Conservation (phyloP, 1,284 basidiomycete genomes). For the Moesziomyces globuligerus region DNA sequence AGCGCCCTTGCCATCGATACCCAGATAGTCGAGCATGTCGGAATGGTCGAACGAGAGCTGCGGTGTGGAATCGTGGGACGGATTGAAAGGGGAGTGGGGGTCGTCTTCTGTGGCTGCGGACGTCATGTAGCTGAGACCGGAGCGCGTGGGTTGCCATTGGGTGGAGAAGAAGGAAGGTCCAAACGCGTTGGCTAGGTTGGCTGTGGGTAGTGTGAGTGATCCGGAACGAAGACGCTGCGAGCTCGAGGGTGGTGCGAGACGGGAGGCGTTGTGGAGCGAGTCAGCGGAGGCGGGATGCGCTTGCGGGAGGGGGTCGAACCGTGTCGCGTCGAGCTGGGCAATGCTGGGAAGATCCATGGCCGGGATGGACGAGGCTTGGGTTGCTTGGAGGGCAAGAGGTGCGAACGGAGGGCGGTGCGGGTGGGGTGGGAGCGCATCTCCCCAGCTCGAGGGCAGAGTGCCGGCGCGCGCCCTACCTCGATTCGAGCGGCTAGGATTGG, state of each 20-base stretch:
- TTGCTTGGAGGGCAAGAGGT: neutral
- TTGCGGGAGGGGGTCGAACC: constrained; percentile 4
- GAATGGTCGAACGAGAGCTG: constrained; percentile 33
- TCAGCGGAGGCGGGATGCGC: neutral
- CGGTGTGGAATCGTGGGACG: constrained; percentile 7
- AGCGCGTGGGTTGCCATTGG: constrained; percentile 46
- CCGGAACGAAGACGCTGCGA: constrained; percentile 45
- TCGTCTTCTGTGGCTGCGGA: constrained; percentile 26
- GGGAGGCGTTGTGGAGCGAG: neutral
- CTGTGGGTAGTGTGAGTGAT: constrained; percentile 39
- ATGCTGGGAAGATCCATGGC: neutral
- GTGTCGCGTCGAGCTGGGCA: constrained; percentile 1
- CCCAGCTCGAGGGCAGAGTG: constrained; percentile 58
- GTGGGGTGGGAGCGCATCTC: constrained; percentile 11
- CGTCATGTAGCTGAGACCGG: constrained; percentile 44
- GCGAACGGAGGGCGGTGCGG: constrained; percentile 7
- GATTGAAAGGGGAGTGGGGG: neutral
- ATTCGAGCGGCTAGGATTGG: constrained; percentile 11
- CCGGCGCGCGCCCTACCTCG: constrained; percentile 54
- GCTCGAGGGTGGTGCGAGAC: constrained; percentile 9
- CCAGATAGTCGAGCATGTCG: constrained; percentile 60
- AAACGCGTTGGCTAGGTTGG: constrained; percentile 47
- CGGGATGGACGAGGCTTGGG: neutral
- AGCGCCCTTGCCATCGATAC: constrained; percentile 30
- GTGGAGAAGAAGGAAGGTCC: constrained; percentile 57